A percentile compares a stretch with the other conserved stretches of the same genome.
These are phyloP conservation scores for Oropetium thomaeum DNA, from an alignment of 176 grass and related monocot species.

Conservation along the genomic window DNA sequence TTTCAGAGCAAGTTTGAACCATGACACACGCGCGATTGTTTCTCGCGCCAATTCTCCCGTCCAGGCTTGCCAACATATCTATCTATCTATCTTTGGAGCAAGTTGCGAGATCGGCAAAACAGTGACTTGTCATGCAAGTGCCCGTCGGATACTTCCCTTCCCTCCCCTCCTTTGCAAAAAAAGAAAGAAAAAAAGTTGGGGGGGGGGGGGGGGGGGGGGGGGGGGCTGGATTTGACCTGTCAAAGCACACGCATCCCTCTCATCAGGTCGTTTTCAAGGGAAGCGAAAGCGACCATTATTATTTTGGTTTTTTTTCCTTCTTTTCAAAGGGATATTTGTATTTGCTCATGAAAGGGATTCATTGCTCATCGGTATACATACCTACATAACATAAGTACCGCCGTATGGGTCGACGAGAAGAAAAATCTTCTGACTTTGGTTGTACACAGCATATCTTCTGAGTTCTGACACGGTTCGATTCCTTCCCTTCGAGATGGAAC, in stretches of 20 bases:
- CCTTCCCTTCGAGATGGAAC: background rate
- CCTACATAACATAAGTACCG: background rate
- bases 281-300: background rate
- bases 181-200: no score
- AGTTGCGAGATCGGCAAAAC: background rate
- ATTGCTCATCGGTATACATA: background rate
- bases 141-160: conserved; percentile 3
- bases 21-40: background rate
- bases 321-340: no score
- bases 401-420: background rate
- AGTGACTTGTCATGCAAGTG: conserved; percentile 10
- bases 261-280: conserved; percentile 31
- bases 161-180: background rate
- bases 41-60: conserved; percentile 18
- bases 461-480: no score
- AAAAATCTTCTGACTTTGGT: background rate
- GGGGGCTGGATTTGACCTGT: no score
- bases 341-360: no score
- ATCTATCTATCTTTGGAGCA: background rate
- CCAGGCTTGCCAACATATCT: background rate
- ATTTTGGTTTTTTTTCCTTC: no score
- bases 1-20: background rate
- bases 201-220: no score
- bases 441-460: background rate
- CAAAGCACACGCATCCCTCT: conserved; percentile 12